Conservation (phyloP, 2,329 filamentous ascomycete species). For the Ambrosiella beaveri region DNA sequence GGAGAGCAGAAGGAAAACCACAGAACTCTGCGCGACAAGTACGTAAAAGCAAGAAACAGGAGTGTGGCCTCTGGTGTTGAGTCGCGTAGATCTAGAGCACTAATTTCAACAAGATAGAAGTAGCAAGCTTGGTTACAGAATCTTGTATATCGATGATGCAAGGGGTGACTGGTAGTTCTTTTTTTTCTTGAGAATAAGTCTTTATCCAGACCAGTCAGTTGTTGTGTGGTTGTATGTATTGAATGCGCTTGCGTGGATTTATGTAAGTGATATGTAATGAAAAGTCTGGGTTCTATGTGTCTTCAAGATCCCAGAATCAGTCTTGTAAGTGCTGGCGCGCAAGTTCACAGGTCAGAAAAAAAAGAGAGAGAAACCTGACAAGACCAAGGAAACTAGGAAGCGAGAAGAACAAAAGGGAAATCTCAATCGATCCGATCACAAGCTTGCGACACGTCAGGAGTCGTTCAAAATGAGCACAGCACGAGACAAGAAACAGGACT, state of each 20-base stretch:
- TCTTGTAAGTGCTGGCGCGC: no score
- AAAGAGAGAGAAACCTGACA: conserved; percentile 2
- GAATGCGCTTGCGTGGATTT: neutral
- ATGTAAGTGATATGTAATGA: neutral
- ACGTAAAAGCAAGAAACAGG: neutral
- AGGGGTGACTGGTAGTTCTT: neutral
- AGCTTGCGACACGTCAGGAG: conserved; percentile 11
- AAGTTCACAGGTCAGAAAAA: neutral
- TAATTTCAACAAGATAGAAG: neutral
- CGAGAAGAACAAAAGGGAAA: conserved; percentile 6
- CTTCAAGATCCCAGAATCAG: neutral
- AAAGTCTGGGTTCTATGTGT: neutral
- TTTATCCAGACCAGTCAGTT: neutral
- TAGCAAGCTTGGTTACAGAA: neutral
- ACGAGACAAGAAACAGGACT: neutral
- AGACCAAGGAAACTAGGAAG: neutral
- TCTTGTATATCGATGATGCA: neutral
- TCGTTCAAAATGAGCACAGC: conserved; percentile 6
- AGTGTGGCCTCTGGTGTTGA: neutral
- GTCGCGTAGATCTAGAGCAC: neutral
- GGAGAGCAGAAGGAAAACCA: neutral
- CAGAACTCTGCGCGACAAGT: neutral
- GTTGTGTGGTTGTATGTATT: neutral
- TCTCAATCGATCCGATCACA: conserved; percentile 5
- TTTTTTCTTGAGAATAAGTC: neutral